Evolutionary conservation across 164 flowering plant species (phyloP), one percentile per base, ranked within the genome.

Genomic region (Buxus sempervirens): DNA sequence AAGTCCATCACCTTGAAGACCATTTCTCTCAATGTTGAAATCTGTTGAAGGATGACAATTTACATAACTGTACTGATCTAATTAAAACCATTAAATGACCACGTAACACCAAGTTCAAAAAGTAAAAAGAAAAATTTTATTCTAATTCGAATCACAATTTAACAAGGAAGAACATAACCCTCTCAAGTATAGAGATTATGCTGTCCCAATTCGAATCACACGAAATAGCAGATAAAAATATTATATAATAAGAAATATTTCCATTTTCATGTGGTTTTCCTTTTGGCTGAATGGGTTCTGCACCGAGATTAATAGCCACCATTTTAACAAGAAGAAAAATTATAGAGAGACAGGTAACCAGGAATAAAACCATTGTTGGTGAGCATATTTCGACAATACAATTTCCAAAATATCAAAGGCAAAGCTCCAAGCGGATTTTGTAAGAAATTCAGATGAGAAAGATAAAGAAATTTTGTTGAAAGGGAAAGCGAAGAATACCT

Each of bases 11-110:
- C 90, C 90, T 68, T 62, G 72, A 38, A 82, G 78, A 20, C 89
- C 90, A 73, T 78, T 65, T 54, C 66, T 77, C 70, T 83, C 85
- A 23, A 88, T 71, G 67, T 78, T 70, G 65, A 88, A 88, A 85
- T 86, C 93, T 86, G 79, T 49, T 51, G 62, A 67, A 26, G 69
- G 14, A 22, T 5, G 23, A 72, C 4, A 21, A 53, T 65, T 62
- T 55, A 63, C 25, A 48, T 16, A 51, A 61, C 0, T 22, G 6
- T 41, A 19, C 38, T n/a, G 42, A 41, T 56, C 26, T n/a, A 21
- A 2, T 21, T 28, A 41, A 0, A 21, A 38, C 42, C 21, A 4
- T 9, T 14, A 64, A 42, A 9, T 2, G 26, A 25, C 4, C 21
- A 3, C 38, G 7, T 32, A 32, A 32, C 3, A 32, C 7, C 38